A percentile compares a stretch with the other conserved stretches of the same genome.
These are phyloP conservation scores for Mycena filopes DNA, from an alignment of 768 basidiomycete genomes.

Conservation along the genomic window DNA sequence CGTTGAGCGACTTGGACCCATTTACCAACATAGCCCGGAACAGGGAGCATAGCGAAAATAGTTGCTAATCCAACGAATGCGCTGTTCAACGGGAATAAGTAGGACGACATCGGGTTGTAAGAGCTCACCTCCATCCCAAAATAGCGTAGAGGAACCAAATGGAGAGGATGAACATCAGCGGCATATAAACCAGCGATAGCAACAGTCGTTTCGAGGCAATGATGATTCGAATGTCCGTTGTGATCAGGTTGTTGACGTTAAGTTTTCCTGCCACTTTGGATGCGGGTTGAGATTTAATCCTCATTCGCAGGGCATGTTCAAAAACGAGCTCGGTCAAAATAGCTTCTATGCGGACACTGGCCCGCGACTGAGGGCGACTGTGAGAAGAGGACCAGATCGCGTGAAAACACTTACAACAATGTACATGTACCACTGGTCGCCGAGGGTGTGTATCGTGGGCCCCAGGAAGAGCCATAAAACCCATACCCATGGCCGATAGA, in stretches of 20 bases:
- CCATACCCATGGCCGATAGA: conserved; percentile 77
- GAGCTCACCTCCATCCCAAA: conserved; percentile 61
- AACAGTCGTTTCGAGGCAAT: conserved; percentile 47
- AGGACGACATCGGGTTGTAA: not conserved
- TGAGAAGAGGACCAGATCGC: not conserved
- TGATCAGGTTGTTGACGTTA: conserved; percentile 82
- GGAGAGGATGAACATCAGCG: conserved; percentile 50
- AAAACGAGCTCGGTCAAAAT: conserved; percentile 54
- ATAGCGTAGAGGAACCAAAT: conserved; percentile 56
- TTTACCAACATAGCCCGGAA: conserved; percentile 66
- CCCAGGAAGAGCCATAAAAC: conserved; percentile 60
- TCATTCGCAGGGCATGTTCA: conserved; percentile 65
- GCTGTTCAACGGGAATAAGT: conserved; percentile 38
- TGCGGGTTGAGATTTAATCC: conserved; percentile 52
- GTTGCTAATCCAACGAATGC: conserved; percentile 66
- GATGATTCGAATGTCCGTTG: conserved; percentile 64
- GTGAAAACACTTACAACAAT: conserved; percentile 52
- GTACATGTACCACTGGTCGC: conserved; percentile 63
- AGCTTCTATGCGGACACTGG: conserved; percentile 59
- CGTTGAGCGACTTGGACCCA: conserved; percentile 57
- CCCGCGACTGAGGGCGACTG: conserved; percentile 54
- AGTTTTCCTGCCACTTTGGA: conserved; percentile 69
- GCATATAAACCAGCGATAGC: conserved; percentile 49
- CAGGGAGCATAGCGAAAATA: conserved; percentile 63
- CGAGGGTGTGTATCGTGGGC: conserved; percentile 52